Evolutionary conservation across 2,329 filamentous ascomycete species (phyloP).

Genomic region (Cordyceps cicadae): DNA sequence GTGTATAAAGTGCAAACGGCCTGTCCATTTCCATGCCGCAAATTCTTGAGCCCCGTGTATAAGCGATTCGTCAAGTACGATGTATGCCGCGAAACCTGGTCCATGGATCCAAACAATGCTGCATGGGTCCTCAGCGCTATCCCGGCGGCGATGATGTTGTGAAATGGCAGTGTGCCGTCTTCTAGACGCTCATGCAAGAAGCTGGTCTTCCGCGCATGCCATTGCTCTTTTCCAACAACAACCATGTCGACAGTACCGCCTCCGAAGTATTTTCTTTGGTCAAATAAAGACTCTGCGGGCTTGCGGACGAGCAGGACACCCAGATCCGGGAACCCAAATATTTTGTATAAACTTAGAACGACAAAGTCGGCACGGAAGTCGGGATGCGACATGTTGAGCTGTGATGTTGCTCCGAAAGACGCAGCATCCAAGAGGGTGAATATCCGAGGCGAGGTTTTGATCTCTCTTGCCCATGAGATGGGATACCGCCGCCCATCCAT

Average conservation of each 20-base stretch:
- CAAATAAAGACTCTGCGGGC: slow-evolving; percentile 54
- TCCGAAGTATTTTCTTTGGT: slow-evolving; percentile 73
- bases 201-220: slow-evolving; percentile 69
- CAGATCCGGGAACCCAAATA: slow-evolving; percentile 93
- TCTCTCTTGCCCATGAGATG: slow-evolving; percentile 53
- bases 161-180: slow-evolving; percentile 85
- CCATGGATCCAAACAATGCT: slow-evolving; percentile 64
- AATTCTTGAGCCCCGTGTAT: slow-evolving; percentile 36
- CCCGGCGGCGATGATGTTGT: slow-evolving; percentile 78
- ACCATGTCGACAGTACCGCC: slow-evolving; percentile 93
- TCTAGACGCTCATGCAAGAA: slow-evolving; percentile 75
- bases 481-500: slow-evolving; percentile 77
- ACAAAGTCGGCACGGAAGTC: slow-evolving; percentile 70
- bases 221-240: slow-evolving; percentile 64
- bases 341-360: slow-evolving; percentile 86
- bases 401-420: slow-evolving; percentile 67
- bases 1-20: slow-evolving; percentile 61
- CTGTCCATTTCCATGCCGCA: slow-evolving; percentile 62
- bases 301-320: slow-evolving; percentile 78
- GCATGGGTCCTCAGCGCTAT: slow-evolving; percentile 62
- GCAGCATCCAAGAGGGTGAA: slow-evolving; percentile 81
- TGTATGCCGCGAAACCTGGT: slow-evolving; percentile 62
- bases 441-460: slow-evolving; percentile 31
- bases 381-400: slow-evolving; percentile 59
- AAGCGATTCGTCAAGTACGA: slow-evolving; percentile 49